phyloP scores from a whole-genome alignment of 164 flowering plant genomes.

The Malania oleifera region DNA sequence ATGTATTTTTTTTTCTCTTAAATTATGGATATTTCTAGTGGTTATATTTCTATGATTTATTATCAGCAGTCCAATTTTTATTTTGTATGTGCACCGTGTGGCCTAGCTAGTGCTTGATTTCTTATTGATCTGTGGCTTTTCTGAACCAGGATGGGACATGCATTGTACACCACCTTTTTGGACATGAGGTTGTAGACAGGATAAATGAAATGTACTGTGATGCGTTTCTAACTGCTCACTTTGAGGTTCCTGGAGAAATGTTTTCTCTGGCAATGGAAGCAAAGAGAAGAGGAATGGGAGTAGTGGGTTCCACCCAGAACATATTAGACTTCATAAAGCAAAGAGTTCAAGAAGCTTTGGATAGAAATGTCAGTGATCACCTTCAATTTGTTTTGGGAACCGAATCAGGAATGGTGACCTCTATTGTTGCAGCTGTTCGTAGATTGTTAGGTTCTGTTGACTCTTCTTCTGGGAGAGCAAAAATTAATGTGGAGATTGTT shows the following conservation, averaged over 20 bases:
- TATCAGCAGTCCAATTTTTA: too few species aligned
- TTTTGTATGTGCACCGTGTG: too few species aligned
- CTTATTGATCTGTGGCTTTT: conserved; percentile 3
- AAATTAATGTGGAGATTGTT: conserved; percentile 74
- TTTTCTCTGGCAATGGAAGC: conserved; percentile 97
- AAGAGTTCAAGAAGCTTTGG: conserved; percentile 77
- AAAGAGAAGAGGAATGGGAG: conserved; percentile 96
- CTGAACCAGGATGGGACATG: conserved; percentile 79
- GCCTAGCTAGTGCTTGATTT: background rate
- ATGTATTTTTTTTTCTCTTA: too few species aligned
- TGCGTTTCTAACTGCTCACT: conserved; percentile 87
- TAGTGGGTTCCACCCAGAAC: conserved; percentile 94
- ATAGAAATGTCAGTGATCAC: conserved; percentile 68
- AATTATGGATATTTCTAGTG: too few species aligned
- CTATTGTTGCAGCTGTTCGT: conserved; percentile 82
- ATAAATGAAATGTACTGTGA: conserved; percentile 84
- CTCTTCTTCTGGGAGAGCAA: conserved; percentile 32
- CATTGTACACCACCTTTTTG: conserved; percentile 94
- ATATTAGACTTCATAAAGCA: conserved; percentile 86
- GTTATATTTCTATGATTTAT: too few species aligned
- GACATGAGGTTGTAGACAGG: conserved; percentile 82
- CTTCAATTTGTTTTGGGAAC: conserved; percentile 97
- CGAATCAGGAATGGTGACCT: conserved; percentile 95
- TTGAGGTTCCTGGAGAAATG: conserved; percentile 99
- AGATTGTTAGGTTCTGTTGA: conserved; percentile 40